phyloP scores from a whole-genome alignment of 768 basidiomycete genomes.

The Amanita muscaria region DNA sequence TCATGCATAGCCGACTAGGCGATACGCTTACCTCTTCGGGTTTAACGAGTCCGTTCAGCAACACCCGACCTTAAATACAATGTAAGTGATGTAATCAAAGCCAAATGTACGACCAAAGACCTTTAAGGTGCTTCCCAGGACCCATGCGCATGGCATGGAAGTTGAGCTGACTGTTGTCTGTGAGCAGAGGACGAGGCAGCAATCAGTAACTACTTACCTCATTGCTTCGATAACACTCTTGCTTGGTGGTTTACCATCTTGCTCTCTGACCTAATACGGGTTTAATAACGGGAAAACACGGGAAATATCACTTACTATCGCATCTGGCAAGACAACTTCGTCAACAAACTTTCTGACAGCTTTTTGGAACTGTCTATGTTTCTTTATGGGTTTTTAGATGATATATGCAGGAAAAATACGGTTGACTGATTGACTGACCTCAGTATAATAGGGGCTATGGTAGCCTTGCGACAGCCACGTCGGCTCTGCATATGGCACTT shows the following conservation, averaged over 20 bases:
- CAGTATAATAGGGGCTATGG: slow-evolving; percentile 69
- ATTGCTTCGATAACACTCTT: slow-evolving; percentile 72
- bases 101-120: too few species aligned
- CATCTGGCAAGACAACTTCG: slow-evolving; percentile 54
- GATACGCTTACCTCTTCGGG: slow-evolving; percentile 55
- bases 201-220: slow-evolving; percentile 31
- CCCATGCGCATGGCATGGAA: slow-evolving; percentile 91
- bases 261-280: slow-evolving; percentile 60
- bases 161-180: slow-evolving; percentile 42
- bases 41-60: slow-evolving; percentile 74
- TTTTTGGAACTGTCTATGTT: slow-evolving; percentile 52
- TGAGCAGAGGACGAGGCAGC: slow-evolving; percentile 36
- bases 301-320: slow-evolving; percentile 23
- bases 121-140: slow-evolving; percentile 81
- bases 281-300: slow-evolving; percentile 8
- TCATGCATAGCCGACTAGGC: slow-evolving; percentile 2
- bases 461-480: slow-evolving; percentile 66
- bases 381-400: slow-evolving; percentile 27
- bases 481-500: slow-evolving; percentile 88
- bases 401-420: slow-evolving; percentile 27
- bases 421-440: slow-evolving; percentile 34
- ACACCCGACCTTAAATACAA: slow-evolving; percentile 39
- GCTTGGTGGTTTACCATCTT: slow-evolving; percentile 82
- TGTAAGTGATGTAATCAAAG: slow-evolving; percentile 1
- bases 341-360: slow-evolving; percentile 68